Percentiles rank a stretch among this genome's conserved stretches.
phyloP scores from a whole-genome alignment of 257 asterid genomes.

The Thymus quinquecostatus region DNA sequence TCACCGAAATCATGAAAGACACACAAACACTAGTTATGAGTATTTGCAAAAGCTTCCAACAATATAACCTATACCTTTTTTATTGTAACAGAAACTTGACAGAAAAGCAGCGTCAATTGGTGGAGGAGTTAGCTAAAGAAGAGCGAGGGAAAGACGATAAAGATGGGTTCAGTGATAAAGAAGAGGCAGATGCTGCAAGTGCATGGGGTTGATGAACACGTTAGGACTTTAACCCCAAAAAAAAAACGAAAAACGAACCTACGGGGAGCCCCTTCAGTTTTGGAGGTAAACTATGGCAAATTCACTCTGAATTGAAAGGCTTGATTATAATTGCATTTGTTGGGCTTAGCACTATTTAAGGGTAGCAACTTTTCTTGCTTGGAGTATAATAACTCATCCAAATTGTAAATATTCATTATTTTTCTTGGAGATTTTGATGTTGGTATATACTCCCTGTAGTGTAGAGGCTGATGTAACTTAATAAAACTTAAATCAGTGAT shows the following conservation, averaged over 20 bases:
- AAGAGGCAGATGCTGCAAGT: slow-evolving; percentile 50
- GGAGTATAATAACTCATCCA: background rate
- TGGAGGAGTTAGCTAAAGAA: slow-evolving; percentile 77
- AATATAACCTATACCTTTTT: slow-evolving; percentile 1
- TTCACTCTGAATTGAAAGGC: slow-evolving; percentile 15
- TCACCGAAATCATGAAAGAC: background rate
- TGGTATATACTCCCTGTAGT: too few species aligned
- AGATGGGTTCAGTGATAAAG: slow-evolving; percentile 50
- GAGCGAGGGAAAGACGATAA: slow-evolving; percentile 60
- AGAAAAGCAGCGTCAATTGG: slow-evolving; percentile 64
- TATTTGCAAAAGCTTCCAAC: background rate
- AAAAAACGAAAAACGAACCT: background rate
- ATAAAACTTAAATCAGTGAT: slow-evolving; percentile 14
- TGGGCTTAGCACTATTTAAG: too few species aligned
- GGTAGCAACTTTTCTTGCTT: too few species aligned
- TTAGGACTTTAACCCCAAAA: background rate
- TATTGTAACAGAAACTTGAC: slow-evolving; percentile 59
- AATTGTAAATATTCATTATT: slow-evolving; percentile 25
- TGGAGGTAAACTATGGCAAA: slow-evolving; percentile 5
- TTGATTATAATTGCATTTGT: background rate
- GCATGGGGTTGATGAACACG: slow-evolving; percentile 53
- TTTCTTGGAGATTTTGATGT: background rate
- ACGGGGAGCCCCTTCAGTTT: background rate
- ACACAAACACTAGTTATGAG: background rate
- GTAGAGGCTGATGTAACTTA: background rate